Base-by-base conservation (phyloP, 345 rosid genomes). In the Psidium guajava region DNA sequence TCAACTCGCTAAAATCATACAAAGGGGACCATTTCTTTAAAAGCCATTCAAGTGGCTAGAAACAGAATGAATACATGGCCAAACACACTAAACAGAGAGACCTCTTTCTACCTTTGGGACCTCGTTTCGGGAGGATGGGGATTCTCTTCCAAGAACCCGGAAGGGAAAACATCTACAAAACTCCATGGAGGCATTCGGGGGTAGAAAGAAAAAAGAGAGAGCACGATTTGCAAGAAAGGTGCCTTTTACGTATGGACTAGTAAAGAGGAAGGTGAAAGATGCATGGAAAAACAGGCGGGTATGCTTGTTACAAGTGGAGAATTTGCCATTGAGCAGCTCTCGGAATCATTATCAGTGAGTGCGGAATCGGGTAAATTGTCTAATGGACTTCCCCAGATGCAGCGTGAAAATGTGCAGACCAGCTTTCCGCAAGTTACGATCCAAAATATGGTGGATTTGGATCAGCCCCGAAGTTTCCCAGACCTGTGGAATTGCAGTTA, bases 381-480 rank as follows among this genome's bases (percentile, higher is more conserved):
- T 21, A 94, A 94, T 89, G 98, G 89, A 21, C 89, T 93, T 87
- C 87, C 95, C 58, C 91, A 87, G 84, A 86, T 83, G 96, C 98
- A 22, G 86, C 88, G 75, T 83, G 52, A 54, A 89, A 92, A 28
- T 97, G 99, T 86, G 98, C 97, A 44, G 96, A 95, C 86, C 97
- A 97, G 99, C 95, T 97, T 87, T 94, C 98, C 42, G 84, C 85
- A 61, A 94, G 91, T 88, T 97, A 93, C 74, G 99, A 97, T 88
- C 89, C 95, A 6, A 80, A 82, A 86, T 93, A 69, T 73, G 98
- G 97, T 84, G 99, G 99, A 51, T 97, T 97, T 92, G 99, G 99
- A 88, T 91, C 95, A 85, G 96, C 98, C 20, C 98, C 99, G 20
- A 97, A 97, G 91, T 97, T 97, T 91, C 99, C 98, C 11, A 92